Conservation (phyloP, 257 asterid species). For the Solanum sejunctum region DNA sequence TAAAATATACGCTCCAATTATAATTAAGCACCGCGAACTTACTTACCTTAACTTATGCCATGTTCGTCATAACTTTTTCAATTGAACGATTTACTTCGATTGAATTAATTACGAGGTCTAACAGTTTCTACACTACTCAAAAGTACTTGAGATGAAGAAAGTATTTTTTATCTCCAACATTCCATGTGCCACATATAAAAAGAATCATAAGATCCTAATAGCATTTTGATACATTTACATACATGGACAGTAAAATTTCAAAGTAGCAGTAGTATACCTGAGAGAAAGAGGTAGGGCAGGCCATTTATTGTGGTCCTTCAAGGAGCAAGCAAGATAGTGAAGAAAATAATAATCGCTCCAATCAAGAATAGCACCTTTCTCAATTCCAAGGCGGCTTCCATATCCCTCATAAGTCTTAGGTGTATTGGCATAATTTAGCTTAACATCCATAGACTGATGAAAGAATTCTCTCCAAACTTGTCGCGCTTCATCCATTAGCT, state of each 20-base stretch:
- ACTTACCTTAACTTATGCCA: too few species aligned
- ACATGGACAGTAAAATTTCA: too few species aligned
- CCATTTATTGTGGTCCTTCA: slow-evolving; percentile 68
- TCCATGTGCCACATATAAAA: neutral
- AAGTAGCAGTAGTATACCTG: slow-evolving; percentile 20
- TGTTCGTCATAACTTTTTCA: too few species aligned
- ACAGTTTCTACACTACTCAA: too few species aligned
- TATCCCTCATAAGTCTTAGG: slow-evolving; percentile 83
- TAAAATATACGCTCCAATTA: too few species aligned
- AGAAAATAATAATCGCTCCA: slow-evolving; percentile 92
- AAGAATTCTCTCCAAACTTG: slow-evolving; percentile 67
- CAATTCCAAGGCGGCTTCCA: slow-evolving; percentile 70
- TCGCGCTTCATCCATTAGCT: slow-evolving; percentile 48
- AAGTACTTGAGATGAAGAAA: too few species aligned
- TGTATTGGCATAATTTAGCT: slow-evolving; percentile 50
- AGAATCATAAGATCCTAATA: too few species aligned
- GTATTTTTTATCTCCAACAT: too few species aligned
- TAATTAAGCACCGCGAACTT: too few species aligned
- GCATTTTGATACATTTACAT: neutral
- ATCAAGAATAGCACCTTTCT: slow-evolving; percentile 78
- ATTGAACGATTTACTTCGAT: too few species aligned
- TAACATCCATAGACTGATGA: slow-evolving; percentile 53
- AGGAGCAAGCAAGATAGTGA: slow-evolving; percentile 48
- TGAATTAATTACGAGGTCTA: too few species aligned
- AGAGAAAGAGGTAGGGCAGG: slow-evolving; percentile 52